These are phyloP conservation scores for Cylindrotheca closterium DNA, from an alignment of 108 stramenopile species.

Conservation along the genomic window DNA sequence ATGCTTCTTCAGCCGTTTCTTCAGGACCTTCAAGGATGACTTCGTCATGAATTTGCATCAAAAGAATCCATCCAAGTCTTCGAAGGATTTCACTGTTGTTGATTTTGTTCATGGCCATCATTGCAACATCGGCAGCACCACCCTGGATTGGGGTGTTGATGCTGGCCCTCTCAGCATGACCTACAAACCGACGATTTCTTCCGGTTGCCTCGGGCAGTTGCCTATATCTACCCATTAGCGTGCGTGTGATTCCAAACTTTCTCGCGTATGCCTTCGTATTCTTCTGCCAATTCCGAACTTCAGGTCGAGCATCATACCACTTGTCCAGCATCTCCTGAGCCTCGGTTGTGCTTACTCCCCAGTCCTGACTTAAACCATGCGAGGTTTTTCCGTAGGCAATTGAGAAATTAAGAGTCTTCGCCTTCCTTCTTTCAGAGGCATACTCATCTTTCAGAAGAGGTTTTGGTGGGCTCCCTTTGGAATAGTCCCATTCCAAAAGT, in stretches of 20 bases:
- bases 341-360: conserved; percentile 88
- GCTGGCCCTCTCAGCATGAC: conserved; percentile 91
- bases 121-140: conserved; percentile 98
- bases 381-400: conserved; percentile 99
- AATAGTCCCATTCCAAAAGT: conserved; percentile 96
- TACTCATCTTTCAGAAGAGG: conserved; percentile 97
- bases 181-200: conserved; percentile 36
- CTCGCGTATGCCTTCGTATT: conserved; percentile 72
- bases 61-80: conserved; percentile 91
- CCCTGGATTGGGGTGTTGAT: conserved; percentile 99
- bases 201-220: conserved; percentile 84
- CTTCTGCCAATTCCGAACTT: conserved; percentile 94
- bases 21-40: conserved; percentile 99
- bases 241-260: conserved; percentile 75
- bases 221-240: conserved; percentile 96
- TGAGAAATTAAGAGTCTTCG: conserved; percentile 98
- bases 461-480: conserved; percentile 88
- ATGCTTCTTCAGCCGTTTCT: conserved; percentile 93
- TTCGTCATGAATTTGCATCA: conserved; percentile 99
- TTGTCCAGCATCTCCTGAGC: conserved; percentile 92
- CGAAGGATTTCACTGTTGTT: conserved; percentile 75
- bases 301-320: conserved; percentile 96
- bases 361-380: conserved; percentile 94
- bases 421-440: conserved; percentile 96
- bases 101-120: conserved; percentile 99